Percentiles rank a stretch among this genome's conserved stretches.
Conservation (phyloP, 352 stramenopile genomes). For the Aphanomyces stellatus region DNA sequence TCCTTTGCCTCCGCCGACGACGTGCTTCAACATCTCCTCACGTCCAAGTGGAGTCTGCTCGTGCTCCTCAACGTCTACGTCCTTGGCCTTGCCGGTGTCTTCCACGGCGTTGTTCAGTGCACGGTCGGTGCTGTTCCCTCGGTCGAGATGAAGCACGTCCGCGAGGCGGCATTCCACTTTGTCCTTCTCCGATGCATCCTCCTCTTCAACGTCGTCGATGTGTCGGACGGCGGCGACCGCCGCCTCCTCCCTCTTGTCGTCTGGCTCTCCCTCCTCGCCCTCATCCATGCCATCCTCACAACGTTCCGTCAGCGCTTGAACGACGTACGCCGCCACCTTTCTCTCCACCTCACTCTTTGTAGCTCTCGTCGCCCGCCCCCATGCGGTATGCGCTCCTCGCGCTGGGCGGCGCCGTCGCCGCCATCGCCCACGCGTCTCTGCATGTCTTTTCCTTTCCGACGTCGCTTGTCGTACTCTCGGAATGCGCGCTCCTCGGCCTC, state of each 20-base stretch:
- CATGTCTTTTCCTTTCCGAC: background rate
- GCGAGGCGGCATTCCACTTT: background rate
- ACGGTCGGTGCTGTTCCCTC: background rate
- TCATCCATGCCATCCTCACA: background rate
- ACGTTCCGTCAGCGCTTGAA: background rate
- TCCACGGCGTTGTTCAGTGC: background rate
- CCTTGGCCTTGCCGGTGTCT: background rate
- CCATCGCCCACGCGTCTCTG: background rate
- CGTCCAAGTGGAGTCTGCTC: conserved; percentile 1
- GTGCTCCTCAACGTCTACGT: background rate
- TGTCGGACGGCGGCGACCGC: background rate
- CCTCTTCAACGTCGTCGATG: background rate
- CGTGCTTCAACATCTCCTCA: background rate
- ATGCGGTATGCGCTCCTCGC: too few species aligned
- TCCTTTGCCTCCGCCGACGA: background rate
- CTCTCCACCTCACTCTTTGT: background rate
- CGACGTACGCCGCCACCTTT: background rate
- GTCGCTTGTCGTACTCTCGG: background rate
- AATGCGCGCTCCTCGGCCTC: background rate
- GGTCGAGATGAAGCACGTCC: background rate
- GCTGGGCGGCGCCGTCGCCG: too few species aligned
- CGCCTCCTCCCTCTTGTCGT: background rate
- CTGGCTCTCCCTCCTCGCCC: background rate
- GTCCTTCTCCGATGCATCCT: background rate
- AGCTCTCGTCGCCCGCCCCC: background rate